Percentiles rank a stretch among this genome's conserved stretches.
Conservation (phyloP, 2,329 filamentous ascomycete species). For the Talaromyces marneffei region DNA sequence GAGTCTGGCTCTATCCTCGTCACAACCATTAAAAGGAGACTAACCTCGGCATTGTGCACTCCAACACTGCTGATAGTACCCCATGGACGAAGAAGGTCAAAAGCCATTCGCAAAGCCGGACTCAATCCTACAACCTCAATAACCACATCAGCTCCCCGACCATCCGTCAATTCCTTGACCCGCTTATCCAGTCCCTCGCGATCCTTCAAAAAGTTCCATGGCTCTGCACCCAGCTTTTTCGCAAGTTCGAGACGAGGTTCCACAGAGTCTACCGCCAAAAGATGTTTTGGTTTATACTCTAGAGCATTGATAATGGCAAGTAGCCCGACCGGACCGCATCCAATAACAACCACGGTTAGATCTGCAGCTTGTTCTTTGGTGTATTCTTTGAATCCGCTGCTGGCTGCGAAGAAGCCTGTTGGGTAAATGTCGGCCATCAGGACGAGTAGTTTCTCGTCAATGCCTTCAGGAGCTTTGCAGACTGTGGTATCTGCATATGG, state of each 20-base stretch:
- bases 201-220: conserved; percentile 69
- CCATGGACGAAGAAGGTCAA: conserved; percentile 65
- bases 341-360: conserved; percentile 70
- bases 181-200: conserved; percentile 59
- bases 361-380: conserved; percentile 54
- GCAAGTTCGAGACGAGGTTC: conserved; percentile 69
- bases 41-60: conserved; percentile 66
- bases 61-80: conserved; percentile 70
- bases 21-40: conserved; percentile 10
- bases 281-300: conserved; percentile 66
- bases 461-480: conserved; percentile 64
- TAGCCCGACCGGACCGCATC: conserved; percentile 79
- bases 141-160: conserved; percentile 77
- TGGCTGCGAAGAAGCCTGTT: conserved; percentile 73
- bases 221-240: conserved; percentile 68
- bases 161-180: conserved; percentile 68
- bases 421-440: conserved; percentile 94
- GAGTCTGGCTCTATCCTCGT: not conserved
- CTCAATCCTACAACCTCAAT: conserved; percentile 71
- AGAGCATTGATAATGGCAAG: conserved; percentile 74
- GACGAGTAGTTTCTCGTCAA: conserved; percentile 68
- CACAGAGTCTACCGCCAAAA: conserved; percentile 76
- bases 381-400: conserved; percentile 66
- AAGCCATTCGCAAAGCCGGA: conserved; percentile 63
- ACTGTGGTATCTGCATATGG: conserved; percentile 75